A percentile compares a stretch with the other conserved stretches of the same genome.
phyloP scores from a whole-genome alignment of 352 stramenopile species.

The Pseudoperonospora humuli region DNA sequence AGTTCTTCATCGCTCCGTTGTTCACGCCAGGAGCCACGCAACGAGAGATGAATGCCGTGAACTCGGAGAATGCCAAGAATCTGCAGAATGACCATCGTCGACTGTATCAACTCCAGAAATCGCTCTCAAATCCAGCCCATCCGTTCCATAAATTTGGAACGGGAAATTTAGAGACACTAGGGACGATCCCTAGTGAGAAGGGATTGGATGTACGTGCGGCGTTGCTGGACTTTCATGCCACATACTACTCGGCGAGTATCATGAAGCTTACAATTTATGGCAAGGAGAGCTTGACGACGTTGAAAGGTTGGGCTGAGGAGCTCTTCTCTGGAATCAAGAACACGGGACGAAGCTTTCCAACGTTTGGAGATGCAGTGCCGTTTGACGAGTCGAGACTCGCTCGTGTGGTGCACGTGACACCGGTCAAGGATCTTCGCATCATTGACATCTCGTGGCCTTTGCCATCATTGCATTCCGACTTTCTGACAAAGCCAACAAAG shows the following conservation, averaged over 20 bases:
- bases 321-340: slow-evolving; percentile 85
- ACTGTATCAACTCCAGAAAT: slow-evolving; percentile 81
- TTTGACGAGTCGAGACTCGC: slow-evolving; percentile 43
- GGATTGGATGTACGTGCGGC: slow-evolving; percentile 57
- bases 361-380: slow-evolving; percentile 39
- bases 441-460: slow-evolving; percentile 72
- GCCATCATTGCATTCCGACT: slow-evolving; percentile 45
- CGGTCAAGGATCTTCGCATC: slow-evolving; percentile 60
- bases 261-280: slow-evolving; percentile 89
- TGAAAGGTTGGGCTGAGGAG: slow-evolving; percentile 63
- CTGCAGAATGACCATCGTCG: slow-evolving; percentile 89
- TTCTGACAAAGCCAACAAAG: slow-evolving; percentile 62
- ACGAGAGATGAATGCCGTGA: slow-evolving; percentile 93
- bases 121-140: slow-evolving; percentile 58
- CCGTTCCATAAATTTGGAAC: slow-evolving; percentile 89
- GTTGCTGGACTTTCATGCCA: slow-evolving; percentile 81
- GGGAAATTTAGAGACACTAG: slow-evolving; percentile 80
- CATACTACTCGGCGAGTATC: slow-evolving; percentile 86
- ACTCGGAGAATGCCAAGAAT: slow-evolving; percentile 96
- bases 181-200: slow-evolving; percentile 25
- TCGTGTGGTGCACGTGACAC: slow-evolving; percentile 42
- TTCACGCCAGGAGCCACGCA: slow-evolving; percentile 89
- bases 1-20: slow-evolving; percentile 96
- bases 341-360: slow-evolving; percentile 38
- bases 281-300: slow-evolving; percentile 77